A percentile compares a stretch with the other conserved stretches of the same genome.
phyloP scores from a whole-genome alignment of 2,329 filamentous ascomycete species.

The Penicillium sp. region DNA sequence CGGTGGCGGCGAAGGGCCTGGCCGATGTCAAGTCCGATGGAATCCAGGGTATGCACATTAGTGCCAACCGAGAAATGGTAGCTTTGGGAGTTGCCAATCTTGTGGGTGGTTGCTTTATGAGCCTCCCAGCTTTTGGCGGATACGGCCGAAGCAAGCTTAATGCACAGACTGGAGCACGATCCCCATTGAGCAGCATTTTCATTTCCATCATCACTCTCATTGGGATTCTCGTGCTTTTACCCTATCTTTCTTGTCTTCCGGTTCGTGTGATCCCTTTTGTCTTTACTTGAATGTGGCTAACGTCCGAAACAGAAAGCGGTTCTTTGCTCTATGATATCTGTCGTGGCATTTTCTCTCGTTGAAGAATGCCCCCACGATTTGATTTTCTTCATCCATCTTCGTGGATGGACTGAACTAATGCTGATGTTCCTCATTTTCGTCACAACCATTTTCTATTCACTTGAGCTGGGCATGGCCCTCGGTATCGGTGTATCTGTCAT shows the following conservation, averaged over 20 bases:
- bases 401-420: constrained; percentile 79
- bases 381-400: constrained; percentile 81
- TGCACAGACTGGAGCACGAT: constrained; percentile 84
- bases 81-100: constrained; percentile 89
- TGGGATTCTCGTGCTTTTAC: constrained; percentile 77
- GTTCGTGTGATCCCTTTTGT: constrained; percentile 53
- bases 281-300: constrained; percentile 4
- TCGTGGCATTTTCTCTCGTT: constrained; percentile 90
- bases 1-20: constrained; percentile 90
- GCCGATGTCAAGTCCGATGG: constrained; percentile 63
- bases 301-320: constrained; percentile 72
- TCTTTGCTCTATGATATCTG: constrained; percentile 88
- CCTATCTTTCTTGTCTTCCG: constrained; percentile 94
- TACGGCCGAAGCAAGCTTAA: constrained; percentile 97
- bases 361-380: constrained; percentile 95
- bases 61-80: constrained; percentile 89
- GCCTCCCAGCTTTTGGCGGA: constrained; percentile 89
- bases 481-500: constrained; percentile 89
- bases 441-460: constrained; percentile 91
- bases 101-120: constrained; percentile 88
- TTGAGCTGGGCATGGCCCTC: constrained; percentile 89
- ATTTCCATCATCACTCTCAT: constrained; percentile 79
- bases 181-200: constrained; percentile 89
- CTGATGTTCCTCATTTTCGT: constrained; percentile 90
- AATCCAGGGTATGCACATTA: constrained; percentile 78